These are phyloP conservation scores for Torrubiella hemipterigena DNA, from an alignment of 2,329 filamentous ascomycete species.

Conservation along the genomic window DNA sequence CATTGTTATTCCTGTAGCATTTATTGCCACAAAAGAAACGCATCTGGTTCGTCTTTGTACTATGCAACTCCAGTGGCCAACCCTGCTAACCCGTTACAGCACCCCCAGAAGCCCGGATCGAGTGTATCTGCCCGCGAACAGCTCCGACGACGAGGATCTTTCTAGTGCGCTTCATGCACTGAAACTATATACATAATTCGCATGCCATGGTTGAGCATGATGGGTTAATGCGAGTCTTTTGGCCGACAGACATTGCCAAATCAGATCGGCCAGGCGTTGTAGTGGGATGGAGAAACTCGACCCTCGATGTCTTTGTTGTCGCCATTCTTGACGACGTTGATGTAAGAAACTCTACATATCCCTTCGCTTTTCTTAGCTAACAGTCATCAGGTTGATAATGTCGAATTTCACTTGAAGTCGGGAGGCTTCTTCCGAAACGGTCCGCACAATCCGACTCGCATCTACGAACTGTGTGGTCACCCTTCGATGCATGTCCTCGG, in stretches of 20 bases:
- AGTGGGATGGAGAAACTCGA: conserved; percentile 92
- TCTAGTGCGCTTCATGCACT: conserved; percentile 40
- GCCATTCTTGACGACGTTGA: conserved; percentile 85
- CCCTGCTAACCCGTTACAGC: conserved; percentile 36
- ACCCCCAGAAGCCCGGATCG: conserved; percentile 64
- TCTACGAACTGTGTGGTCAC: conserved; percentile 77
- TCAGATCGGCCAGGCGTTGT: conserved; percentile 70
- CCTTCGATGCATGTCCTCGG: conserved; percentile 78
- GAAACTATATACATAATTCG: conserved; percentile 5
- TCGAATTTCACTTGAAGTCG: conserved; percentile 76
- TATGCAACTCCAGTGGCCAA: conserved; percentile 1
- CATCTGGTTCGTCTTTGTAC: conserved; percentile 49
- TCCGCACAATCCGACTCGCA: conserved; percentile 64
- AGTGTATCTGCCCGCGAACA: conserved; percentile 94
- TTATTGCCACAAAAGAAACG: conserved; percentile 70
- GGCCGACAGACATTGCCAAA: conserved; percentile 75
- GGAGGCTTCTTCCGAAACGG: conserved; percentile 76
- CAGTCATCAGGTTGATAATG: conserved; percentile 51
- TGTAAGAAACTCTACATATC: conserved; percentile 34
- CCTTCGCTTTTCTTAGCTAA: conserved; percentile 11
- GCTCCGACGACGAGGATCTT: conserved; percentile 84
- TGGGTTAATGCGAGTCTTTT: conserved; percentile 97
- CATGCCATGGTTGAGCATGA: conserved; percentile 59
- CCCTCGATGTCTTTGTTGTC: conserved; percentile 80
- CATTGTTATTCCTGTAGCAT: conserved; percentile 72